Percentiles rank a stretch among this genome's conserved stretches.
phyloP scores from a whole-genome alignment of 768 basidiomycete species.

The Lentinula aciculospora region DNA sequence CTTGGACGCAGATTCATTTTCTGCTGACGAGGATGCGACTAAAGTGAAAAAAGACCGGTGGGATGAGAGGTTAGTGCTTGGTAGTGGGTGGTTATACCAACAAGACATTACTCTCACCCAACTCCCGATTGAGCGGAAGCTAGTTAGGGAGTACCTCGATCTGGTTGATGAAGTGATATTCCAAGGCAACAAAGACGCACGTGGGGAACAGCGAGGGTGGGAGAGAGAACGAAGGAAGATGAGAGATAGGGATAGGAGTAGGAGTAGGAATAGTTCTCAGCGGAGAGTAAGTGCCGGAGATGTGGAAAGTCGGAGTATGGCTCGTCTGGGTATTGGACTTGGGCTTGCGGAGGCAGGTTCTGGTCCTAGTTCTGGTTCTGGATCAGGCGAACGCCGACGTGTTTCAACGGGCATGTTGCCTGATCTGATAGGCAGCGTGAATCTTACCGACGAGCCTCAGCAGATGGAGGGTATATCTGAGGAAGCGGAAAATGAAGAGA shows the following conservation, averaged over 20 bases:
- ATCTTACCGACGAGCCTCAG: slow-evolving; percentile 52
- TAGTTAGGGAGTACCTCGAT: slow-evolving; percentile 60
- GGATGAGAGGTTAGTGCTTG: slow-evolving; percentile 78
- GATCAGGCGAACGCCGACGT: slow-evolving; percentile 32
- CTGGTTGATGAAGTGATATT: slow-evolving; percentile 81
- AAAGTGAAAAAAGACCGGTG: slow-evolving; percentile 66
- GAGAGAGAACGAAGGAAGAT: slow-evolving; percentile 39
- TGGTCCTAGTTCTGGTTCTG: slow-evolving; percentile 21
- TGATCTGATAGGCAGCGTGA: slow-evolving; percentile 43
- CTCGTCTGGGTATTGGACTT: slow-evolving; percentile 10
- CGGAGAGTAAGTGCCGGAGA: slow-evolving; percentile 46
- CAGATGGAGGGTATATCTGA: slow-evolving; percentile 43
- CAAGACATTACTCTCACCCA: slow-evolving; percentile 54
- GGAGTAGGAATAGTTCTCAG: slow-evolving; percentile 27
- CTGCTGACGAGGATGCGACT: slow-evolving; percentile 35
- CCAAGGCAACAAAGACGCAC: slow-evolving; percentile 41
- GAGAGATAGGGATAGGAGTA: slow-evolving; percentile 30
- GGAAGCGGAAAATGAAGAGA: slow-evolving; percentile 12
- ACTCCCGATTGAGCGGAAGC: slow-evolving; percentile 49
- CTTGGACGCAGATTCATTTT: slow-evolving; percentile 41
- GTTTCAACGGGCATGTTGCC: slow-evolving; percentile 55
- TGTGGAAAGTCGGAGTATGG: slow-evolving; percentile 17
- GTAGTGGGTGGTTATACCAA: slow-evolving; percentile 78
- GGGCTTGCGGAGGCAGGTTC: slow-evolving; percentile 17
- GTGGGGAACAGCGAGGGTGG: slow-evolving; percentile 42